Base-by-base conservation (phyloP, 352 stramenopile species). In the Globisporangium acanthophoron region DNA sequence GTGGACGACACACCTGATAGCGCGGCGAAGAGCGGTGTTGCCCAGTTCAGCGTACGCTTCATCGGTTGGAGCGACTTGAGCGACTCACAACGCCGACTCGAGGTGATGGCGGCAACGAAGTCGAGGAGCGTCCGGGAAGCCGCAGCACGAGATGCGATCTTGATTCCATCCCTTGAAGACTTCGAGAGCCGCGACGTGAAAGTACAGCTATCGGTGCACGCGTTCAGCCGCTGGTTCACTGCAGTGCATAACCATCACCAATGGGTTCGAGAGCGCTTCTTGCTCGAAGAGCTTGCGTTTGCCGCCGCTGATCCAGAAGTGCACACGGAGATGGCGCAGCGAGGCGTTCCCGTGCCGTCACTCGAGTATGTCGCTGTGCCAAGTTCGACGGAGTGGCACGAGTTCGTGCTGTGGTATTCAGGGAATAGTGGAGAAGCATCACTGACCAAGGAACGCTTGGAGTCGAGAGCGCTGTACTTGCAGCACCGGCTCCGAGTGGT, bases 321-420 rank as follows among this genome's bases (percentile, higher is more conserved):
- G 18, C 67, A 74, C 40, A 54, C 74, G 27, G 67, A 80, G 13
- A 51, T 87, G 41, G 67, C 57, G 7, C 57, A 67, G 31, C 54
- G 52, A 29, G 76, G 80, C 0, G 51, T 71, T 8, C 43, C 56
- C 31, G 61, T 75, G 33, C 74, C 72, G 13, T 24, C 31, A 15
- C 21, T 21, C 20, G 52, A 74, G 16, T 59, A 61, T 24, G 52
- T 86, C 6, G 70, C 64, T 5, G 52, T 62, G 13, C 43, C 50
- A 21, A 60, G 44, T 11, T 74, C 71, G 1, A 52, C 3, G 8
- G 46, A 62, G 18, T 88, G 80, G 77, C 61, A 70, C 47, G 64
- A 72, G 4, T 90, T 87, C 48, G 67, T 59, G 7, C 59, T 54
- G 8, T 90, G 80, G 80, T 90, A 90, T 39, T 78, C 74, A 20